These are phyloP conservation scores for Astragalus glycyphyllos DNA, from an alignment of 306 rosid species.

Conservation along the genomic window DNA sequence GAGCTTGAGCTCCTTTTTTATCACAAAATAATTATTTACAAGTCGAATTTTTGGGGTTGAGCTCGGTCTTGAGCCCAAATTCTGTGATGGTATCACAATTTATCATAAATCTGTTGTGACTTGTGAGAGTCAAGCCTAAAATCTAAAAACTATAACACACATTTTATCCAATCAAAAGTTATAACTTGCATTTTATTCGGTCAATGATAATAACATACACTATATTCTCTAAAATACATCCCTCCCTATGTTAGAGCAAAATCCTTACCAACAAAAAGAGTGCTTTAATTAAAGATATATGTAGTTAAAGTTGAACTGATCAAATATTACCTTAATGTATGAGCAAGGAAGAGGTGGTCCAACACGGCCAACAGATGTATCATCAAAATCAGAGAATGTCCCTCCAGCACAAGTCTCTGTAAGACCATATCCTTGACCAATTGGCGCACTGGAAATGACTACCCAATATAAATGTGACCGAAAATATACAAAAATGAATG, in stretches of 20 bases:
- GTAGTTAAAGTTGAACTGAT: constrained; percentile 17
- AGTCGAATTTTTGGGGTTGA: too few species aligned
- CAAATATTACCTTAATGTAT: constrained; percentile 68
- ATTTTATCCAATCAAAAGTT: not conserved
- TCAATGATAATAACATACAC: not conserved
- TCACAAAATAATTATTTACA: too few species aligned
- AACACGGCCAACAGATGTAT: constrained; percentile 90
- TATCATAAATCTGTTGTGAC: too few species aligned
- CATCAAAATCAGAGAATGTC: constrained; percentile 90
- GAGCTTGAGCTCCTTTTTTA: too few species aligned
- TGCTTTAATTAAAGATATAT: constrained; percentile 26
- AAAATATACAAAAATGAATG: constrained; percentile 6
- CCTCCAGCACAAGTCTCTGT: constrained; percentile 98
- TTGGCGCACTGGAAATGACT: constrained; percentile 73
- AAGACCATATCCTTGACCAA: constrained; percentile 99
- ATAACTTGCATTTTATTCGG: not conserved
- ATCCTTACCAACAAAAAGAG: not conserved
- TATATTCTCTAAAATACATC: constrained; percentile 10
- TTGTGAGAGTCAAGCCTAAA: too few species aligned
- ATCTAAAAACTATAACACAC: too few species aligned
- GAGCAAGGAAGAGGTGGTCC: constrained; percentile 99
- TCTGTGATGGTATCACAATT: too few species aligned
- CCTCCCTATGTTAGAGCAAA: not conserved
- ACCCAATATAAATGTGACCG: constrained; percentile 38
- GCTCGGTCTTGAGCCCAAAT: too few species aligned